Evolutionary conservation across 441 rosid genomes (phyloP).

Genomic region (Omphalea diandra): DNA sequence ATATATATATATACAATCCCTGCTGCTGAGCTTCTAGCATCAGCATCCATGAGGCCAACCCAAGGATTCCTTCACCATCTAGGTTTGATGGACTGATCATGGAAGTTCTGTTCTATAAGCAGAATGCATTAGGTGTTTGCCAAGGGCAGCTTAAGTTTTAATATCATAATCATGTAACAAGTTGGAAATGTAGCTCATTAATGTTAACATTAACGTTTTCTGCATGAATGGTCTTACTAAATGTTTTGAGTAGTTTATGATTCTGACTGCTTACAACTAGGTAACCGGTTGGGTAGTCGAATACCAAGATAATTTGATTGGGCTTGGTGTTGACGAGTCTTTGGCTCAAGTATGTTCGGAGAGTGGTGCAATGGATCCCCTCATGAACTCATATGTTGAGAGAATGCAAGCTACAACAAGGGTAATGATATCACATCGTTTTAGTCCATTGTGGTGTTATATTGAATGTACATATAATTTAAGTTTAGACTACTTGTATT

Average conservation of each 20-base stretch:
- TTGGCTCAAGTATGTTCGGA: conserved; percentile 99
- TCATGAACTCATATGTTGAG: conserved; percentile 97
- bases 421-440: conserved; percentile 44
- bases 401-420: conserved; percentile 98
- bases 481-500: conserved; percentile 14
- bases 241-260: conserved; percentile 19
- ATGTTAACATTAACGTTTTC: not conserved
- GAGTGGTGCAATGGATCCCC: conserved; percentile 99
- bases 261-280: conserved; percentile 45
- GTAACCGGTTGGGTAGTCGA: conserved; percentile 99
- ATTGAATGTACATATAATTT: conserved; percentile 2
- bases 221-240: not conserved
- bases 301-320: conserved; percentile 95
- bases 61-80: not conserved
- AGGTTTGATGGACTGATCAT: not conserved
- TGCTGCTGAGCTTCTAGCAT: conserved; percentile 6
- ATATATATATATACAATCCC: not conserved
- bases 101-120: not conserved
- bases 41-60: not conserved
- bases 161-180: not conserved
- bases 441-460: conserved; percentile 9
- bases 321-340: conserved; percentile 97
- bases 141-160: not conserved
- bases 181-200: not conserved
- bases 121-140: conserved; percentile 10